Conservation (phyloP, 78 protist species). For the Speleostelium caveatum region DNA sequence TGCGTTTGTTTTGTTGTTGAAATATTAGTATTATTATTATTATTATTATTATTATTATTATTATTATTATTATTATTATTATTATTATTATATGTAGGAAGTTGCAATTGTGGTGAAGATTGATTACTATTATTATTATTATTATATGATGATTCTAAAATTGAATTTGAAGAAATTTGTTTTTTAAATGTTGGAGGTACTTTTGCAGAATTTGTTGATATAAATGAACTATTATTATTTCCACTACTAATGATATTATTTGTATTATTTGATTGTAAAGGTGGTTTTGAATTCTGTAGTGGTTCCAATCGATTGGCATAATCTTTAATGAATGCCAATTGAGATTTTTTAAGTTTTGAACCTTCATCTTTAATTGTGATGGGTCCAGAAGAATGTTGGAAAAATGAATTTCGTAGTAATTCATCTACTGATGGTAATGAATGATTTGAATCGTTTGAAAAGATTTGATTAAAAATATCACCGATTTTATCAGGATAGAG, state of each 20-base stretch:
- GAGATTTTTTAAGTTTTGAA: conserved; percentile 66
- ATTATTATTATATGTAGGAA: not conserved
- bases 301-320: conserved; percentile 3
- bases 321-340: conserved; percentile 35
- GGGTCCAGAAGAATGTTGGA: not conserved
- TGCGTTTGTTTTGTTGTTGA: conserved; percentile 4
- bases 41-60: no score
- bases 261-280: conserved; percentile 1
- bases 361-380: not conserved
- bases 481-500: conserved; percentile 22
- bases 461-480: conserved; percentile 18
- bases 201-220: not conserved
- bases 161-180: not conserved
- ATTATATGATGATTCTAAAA: not conserved
- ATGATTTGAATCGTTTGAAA: not conserved
- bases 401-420: conserved; percentile 7
- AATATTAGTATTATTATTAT: not conserved
- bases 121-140: not conserved
- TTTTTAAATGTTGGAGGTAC: not conserved
- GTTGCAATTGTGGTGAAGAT: not conserved
- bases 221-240: not conserved
- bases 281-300: not conserved
- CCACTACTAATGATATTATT: not conserved
- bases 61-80: no score
- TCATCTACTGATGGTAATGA: conserved; percentile 47